Percentiles rank a stretch among this genome's conserved stretches.
These are phyloP conservation scores for Aspergillus udagawae DNA, from an alignment of 2,329 filamentous ascomycete species.

Conservation along the genomic window DNA sequence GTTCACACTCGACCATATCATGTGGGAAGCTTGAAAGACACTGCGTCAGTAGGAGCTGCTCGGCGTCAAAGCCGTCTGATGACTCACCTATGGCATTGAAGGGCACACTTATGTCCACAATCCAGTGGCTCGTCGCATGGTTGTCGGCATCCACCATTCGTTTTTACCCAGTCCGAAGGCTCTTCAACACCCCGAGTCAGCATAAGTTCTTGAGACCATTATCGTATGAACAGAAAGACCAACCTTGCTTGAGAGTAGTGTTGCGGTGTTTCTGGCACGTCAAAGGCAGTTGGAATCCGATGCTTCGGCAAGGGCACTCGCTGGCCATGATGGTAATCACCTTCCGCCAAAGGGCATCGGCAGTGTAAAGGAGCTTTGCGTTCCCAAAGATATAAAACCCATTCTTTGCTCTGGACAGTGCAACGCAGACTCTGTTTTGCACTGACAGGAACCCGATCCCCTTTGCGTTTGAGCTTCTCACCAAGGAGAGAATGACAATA, in stretches of 20 bases:
- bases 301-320: conserved; percentile 16
- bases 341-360: conserved; percentile 49
- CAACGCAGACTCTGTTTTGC: conserved; percentile 59
- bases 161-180: conserved; percentile 51
- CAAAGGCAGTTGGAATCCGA: conserved; percentile 57
- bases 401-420: conserved; percentile 65
- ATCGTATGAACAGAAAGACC: not conserved
- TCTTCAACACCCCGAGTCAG: conserved; percentile 26
- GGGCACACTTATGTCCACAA: conserved; percentile 52
- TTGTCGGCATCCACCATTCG: conserved; percentile 51
- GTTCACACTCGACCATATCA: conserved; percentile 31
- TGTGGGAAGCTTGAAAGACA: conserved; percentile 33
- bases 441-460: conserved; percentile 71
- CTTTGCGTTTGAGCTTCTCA: conserved; percentile 59
- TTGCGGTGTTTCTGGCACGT: conserved; percentile 58
- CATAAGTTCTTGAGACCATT: not conserved
- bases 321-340: conserved; percentile 44
- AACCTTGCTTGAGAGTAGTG: conserved; percentile 49
- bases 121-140: conserved; percentile 42
- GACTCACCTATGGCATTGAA: conserved; percentile 51
- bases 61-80: not conserved
- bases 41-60: not conserved
- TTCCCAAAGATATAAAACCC: conserved; percentile 88
- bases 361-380: conserved; percentile 48
- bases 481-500: conserved; percentile 73